A percentile compares a stretch with the other conserved stretches of the same genome.
Evolutionary conservation across 1,284 basidiomycete species (phyloP).

Genomic region (Xerocomus amazonicus): DNA sequence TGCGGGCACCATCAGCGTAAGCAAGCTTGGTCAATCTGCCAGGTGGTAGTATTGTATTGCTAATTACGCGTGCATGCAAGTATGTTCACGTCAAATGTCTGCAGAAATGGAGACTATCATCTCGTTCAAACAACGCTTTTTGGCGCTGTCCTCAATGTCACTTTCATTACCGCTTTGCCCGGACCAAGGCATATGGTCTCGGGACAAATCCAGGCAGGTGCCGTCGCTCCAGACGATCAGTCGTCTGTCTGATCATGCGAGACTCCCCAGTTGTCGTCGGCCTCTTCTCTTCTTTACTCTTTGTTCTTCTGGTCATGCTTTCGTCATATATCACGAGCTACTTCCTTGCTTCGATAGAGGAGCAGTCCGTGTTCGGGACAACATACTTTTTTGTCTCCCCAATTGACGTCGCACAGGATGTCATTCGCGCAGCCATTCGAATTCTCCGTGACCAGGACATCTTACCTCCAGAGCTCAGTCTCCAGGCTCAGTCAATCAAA

Average conservation of each 20-base stretch:
- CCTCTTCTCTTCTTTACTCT: constrained; percentile 59
- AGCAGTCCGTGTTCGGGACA: constrained; percentile 38
- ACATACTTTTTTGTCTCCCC: constrained; percentile 55
- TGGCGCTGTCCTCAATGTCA: constrained; percentile 74
- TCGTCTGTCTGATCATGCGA: constrained; percentile 13
- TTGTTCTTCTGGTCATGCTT: constrained; percentile 62
- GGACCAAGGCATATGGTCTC: constrained; percentile 63
- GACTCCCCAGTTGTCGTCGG: constrained; percentile 55
- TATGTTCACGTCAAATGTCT: constrained; percentile 76
- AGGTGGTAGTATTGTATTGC: constrained; percentile 13
- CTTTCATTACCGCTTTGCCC: constrained; percentile 68
- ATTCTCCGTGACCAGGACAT: constrained; percentile 59
- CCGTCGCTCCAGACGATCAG: background rate
- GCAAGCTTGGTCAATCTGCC: constrained; percentile 26
- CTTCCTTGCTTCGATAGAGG: constrained; percentile 45
- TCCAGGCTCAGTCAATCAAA: constrained; percentile 9
- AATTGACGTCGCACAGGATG: constrained; percentile 54
- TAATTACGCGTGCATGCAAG: constrained; percentile 34
- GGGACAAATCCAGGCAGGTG: constrained; percentile 67
- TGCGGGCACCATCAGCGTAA: constrained; percentile 73
- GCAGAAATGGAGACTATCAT: constrained; percentile 64
- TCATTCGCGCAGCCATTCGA: constrained; percentile 61
- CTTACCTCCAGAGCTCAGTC: constrained; percentile 38
- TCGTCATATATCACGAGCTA: constrained; percentile 71
- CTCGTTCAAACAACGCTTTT: constrained; percentile 57